These are phyloP conservation scores for Pleurostoma richardsiae DNA, from an alignment of 2,329 filamentous ascomycete genomes.

Conservation along the genomic window DNA sequence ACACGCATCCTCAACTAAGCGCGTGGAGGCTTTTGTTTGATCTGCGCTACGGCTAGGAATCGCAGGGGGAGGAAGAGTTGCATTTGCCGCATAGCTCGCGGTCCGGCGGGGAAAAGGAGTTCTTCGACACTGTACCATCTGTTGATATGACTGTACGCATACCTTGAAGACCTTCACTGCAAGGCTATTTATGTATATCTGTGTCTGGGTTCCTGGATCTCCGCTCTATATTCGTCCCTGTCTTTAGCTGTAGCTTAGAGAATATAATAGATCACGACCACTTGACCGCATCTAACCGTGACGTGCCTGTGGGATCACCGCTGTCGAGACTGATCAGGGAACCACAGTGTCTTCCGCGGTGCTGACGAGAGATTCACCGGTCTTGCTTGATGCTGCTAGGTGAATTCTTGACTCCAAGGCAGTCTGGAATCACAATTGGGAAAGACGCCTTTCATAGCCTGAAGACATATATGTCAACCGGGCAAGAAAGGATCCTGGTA, in stretches of 20 bases:
- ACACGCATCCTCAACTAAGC: slow-evolving; percentile 64
- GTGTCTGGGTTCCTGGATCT: slow-evolving; percentile 15
- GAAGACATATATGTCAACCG: no score
- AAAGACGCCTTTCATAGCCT: no score
- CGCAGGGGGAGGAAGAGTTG: slow-evolving; percentile 9
- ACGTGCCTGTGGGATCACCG: no score
- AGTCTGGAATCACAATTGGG: no score
- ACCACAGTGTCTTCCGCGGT: no score
- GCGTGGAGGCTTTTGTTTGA: slow-evolving; percentile 4
- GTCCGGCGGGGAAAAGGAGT: slow-evolving; percentile 3
- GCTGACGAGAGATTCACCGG: no score
- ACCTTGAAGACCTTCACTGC: slow-evolving; percentile 6
- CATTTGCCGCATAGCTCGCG: slow-evolving; percentile 5
- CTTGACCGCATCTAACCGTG: no score
- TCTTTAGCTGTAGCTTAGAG: slow-evolving; percentile 21
- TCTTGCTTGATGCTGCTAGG: no score
- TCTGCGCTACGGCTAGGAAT: no score
- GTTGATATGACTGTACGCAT: slow-evolving; percentile 15
- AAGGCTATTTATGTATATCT: slow-evolving; percentile 8
- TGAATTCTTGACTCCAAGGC: no score
- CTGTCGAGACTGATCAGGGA: no score
- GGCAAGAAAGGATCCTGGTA: no score
- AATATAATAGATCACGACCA: slow-evolving; percentile 1
- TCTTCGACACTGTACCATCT: slow-evolving; percentile 6
- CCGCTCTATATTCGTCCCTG: slow-evolving; percentile 17